Evolutionary conservation across 306 rosid species (phyloP).

Genomic region (Cicer yamashitae): DNA sequence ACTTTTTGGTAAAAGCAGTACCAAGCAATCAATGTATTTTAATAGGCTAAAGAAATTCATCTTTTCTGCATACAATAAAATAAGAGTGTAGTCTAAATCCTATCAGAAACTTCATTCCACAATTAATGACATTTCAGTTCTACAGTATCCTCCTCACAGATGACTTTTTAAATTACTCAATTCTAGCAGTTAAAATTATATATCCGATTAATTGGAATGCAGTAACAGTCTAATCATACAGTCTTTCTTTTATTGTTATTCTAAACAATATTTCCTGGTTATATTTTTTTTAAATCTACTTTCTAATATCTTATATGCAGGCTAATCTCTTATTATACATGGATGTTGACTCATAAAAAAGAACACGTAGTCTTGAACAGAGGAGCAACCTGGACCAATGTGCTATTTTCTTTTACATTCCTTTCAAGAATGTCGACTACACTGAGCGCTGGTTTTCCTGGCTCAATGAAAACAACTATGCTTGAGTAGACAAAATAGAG

Average conservation of each 20-base stretch:
- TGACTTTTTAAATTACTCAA: not conserved
- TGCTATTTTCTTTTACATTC: constrained; percentile 60
- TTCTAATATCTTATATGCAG: not conserved
- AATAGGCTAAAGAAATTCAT: not conserved
- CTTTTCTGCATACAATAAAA: not conserved
- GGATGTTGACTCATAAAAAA: constrained; percentile 1
- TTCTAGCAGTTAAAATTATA: not conserved
- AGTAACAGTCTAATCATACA: not conserved
- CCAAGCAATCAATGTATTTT: not conserved
- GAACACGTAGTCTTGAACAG: not conserved
- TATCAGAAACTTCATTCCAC: not conserved
- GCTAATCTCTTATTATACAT: not conserved
- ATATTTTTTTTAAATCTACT: not conserved
- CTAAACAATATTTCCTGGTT: not conserved
- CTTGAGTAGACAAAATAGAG: constrained; percentile 12
- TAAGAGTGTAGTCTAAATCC: not conserved
- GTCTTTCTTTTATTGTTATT: not conserved
- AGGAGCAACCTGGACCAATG: constrained; percentile 78
- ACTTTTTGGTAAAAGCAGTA: too few relatives aligned
- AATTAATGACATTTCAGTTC: not conserved
- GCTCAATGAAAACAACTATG: constrained; percentile 38
- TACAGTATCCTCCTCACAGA: not conserved
- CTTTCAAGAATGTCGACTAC: constrained; percentile 74
- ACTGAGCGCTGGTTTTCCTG: constrained; percentile 92
- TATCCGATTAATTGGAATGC: not conserved